phyloP scores from a whole-genome alignment of 2,329 filamentous ascomycete species.

The Xylaria sp. region DNA sequence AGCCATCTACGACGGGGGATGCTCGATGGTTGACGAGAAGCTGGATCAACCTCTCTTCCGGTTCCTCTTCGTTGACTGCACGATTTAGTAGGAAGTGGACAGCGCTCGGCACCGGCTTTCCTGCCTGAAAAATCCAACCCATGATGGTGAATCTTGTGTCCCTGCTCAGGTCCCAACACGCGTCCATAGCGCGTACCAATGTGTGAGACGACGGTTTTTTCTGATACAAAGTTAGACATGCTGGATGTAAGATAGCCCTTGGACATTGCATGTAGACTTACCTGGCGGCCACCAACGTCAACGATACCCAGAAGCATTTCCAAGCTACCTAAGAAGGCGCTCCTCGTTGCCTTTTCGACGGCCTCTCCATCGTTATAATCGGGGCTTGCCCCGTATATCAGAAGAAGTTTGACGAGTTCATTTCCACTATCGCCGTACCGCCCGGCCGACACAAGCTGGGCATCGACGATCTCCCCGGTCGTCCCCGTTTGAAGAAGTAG shows the following conservation, averaged over 20 bases:
- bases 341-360: slow-evolving; percentile 56
- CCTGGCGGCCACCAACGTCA: slow-evolving; percentile 41
- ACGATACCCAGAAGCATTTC: slow-evolving; percentile 55
- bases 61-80: slow-evolving; percentile 56
- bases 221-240: slow-evolving; percentile 31
- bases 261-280: slow-evolving; percentile 4
- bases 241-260: background rate
- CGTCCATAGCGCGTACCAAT: slow-evolving; percentile 54
- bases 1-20: slow-evolving; percentile 54
- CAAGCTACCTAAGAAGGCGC: slow-evolving; percentile 53
- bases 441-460: slow-evolving; percentile 56
- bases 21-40: slow-evolving; percentile 55
- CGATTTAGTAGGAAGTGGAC: slow-evolving; percentile 54
- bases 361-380: slow-evolving; percentile 59
- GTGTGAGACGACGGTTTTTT: slow-evolving; percentile 52
- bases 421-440: slow-evolving; percentile 54
- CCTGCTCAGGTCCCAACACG: slow-evolving; percentile 53
- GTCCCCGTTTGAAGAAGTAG: slow-evolving; percentile 55
- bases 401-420: slow-evolving; percentile 52
- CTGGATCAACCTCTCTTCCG: slow-evolving; percentile 50
- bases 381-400: slow-evolving; percentile 56
- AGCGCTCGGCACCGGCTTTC: slow-evolving; percentile 51
- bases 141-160: slow-evolving; percentile 53
- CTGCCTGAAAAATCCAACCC: slow-evolving; percentile 54
- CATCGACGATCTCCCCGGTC: slow-evolving; percentile 53